Evolutionary conservation across 495 filamentous ascomycete genomes (phyloP).

Genomic region (Penicillium pulvis): DNA sequence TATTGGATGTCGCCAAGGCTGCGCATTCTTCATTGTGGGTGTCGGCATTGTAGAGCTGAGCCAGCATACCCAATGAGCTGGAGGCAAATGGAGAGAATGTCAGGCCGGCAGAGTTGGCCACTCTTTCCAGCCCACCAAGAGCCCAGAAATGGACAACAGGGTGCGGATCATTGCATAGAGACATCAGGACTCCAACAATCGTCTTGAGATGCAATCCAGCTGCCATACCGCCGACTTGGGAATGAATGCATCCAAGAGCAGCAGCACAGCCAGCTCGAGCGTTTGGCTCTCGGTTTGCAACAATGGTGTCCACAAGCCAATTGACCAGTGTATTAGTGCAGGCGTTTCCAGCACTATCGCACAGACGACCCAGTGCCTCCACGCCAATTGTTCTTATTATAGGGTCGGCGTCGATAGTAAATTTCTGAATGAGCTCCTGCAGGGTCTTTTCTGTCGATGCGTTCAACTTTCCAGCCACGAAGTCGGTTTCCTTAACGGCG

Average conservation of each 20-base stretch:
- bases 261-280: constrained; percentile 92
- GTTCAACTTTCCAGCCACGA: constrained; percentile 71
- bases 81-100: constrained; percentile 89
- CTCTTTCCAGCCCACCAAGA: constrained; percentile 80
- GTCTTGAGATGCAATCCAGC: constrained; percentile 96
- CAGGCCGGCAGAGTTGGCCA: constrained; percentile 89
- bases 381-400: constrained; percentile 84
- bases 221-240: constrained; percentile 96
- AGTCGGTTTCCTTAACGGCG: constrained; percentile 74
- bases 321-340: constrained; percentile 91
- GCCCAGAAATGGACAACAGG: constrained; percentile 96
- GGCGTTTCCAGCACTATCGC: constrained; percentile 81
- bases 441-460: constrained; percentile 81
- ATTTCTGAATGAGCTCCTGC: constrained; percentile 75
- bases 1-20: constrained; percentile 78
- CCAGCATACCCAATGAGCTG: constrained; percentile 87
- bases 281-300: constrained; percentile 88
- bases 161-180: constrained; percentile 92
- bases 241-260: constrained; percentile 90
- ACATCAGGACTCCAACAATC: constrained; percentile 93
- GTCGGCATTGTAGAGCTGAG: constrained; percentile 87
- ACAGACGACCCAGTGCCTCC: constrained; percentile 86
- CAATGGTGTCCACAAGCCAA: constrained; percentile 88
- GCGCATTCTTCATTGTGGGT: constrained; percentile 85
- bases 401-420: constrained; percentile 79